Base-by-base conservation (phyloP, 768 basidiomycete species). In the Rhizopogon rudus region DNA sequence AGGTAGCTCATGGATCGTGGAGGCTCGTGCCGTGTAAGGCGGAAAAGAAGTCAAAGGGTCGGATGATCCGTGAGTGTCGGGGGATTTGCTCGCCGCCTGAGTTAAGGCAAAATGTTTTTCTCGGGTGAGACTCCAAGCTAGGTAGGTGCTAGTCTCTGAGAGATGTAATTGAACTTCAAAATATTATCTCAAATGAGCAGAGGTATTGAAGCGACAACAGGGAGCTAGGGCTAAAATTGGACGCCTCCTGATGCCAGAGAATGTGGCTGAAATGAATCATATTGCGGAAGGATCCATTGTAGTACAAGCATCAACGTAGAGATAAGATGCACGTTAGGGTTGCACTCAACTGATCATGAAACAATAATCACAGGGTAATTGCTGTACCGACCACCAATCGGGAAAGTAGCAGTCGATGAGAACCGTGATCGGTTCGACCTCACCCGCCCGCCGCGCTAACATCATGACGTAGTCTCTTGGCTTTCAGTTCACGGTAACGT, bases 401-500 rank as follows among this genome's bases (percentile, higher is more conserved):
- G 35, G 12, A 35, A 37, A 14, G 48, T 37, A 20, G 48, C 22
- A 37, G 48, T 37, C 20, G 14, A 37, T 37, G 37, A 25, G 20
- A 37, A 49, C 48, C 9, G 14, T 16, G 35, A 51, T 49, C 35
- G 51, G 29, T 45, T 40, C 42, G 55, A 43, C 50, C 54, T 59
- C 44, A 57, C 20, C 35, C 44, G 29, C 53, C 44, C 56, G 53
- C 58, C 43, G 37, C 41, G 44, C 60, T 56, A 46, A 50, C 52
- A 53, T 53, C 49, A 42, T 56, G 59, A 45, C 54, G 62, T 63
- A 63, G 53, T 63, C 73, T 77, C 60, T 65, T 72, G 20, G 79
- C 83, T 67, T 86, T 91, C 68, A 91, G 62, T 68, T 85, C 79
- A 56, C 90, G 73, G 67, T 91, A 91, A 52, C 78, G 75, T 63